Conservation (phyloP, 768 basidiomycete genomes). For the Kwoniella newhampshirensis region DNA sequence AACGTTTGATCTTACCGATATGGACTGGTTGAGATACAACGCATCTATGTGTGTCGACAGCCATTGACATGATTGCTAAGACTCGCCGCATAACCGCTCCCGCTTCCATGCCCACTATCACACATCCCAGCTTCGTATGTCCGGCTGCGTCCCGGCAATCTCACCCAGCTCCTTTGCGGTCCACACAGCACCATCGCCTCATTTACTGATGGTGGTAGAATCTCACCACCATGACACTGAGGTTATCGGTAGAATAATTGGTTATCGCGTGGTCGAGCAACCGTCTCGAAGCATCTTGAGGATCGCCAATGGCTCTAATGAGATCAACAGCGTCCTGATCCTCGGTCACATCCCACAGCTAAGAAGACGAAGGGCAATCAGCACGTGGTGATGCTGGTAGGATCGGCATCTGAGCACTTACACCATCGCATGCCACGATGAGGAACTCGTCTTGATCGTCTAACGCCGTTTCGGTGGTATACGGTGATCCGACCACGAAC, state of each 20-base stretch:
- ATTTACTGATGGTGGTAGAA: constrained; percentile 55
- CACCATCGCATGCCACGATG: constrained; percentile 95
- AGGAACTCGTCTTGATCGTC: constrained; percentile 89
- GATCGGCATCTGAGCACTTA: constrained; percentile 56
- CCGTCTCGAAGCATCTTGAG: constrained; percentile 74
- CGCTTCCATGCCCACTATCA: no score
- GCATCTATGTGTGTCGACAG: no score
- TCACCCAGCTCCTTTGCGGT: no score
- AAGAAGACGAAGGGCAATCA: background rate
- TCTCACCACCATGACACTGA: constrained; percentile 83
- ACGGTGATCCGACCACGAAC: constrained; percentile 95
- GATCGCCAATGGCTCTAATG: constrained; percentile 65
- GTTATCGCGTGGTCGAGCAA: constrained; percentile 79
- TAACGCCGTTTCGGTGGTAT: constrained; percentile 94
- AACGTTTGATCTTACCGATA: no score
- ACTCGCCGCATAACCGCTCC: no score
- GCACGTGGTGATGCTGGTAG: constrained; percentile 8
- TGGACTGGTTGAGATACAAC: no score
- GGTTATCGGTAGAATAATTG: constrained; percentile 91
- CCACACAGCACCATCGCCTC: no score
- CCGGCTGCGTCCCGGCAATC: no score
- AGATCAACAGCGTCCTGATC: constrained; percentile 90
- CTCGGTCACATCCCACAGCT: constrained; percentile 95
- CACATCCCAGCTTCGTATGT: no score
- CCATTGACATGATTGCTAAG: no score